Evolutionary conservation across 2,329 filamentous ascomycete species (phyloP), one percentile per base, ranked within the genome.

Genomic region (Colletotrichum sp.): DNA sequence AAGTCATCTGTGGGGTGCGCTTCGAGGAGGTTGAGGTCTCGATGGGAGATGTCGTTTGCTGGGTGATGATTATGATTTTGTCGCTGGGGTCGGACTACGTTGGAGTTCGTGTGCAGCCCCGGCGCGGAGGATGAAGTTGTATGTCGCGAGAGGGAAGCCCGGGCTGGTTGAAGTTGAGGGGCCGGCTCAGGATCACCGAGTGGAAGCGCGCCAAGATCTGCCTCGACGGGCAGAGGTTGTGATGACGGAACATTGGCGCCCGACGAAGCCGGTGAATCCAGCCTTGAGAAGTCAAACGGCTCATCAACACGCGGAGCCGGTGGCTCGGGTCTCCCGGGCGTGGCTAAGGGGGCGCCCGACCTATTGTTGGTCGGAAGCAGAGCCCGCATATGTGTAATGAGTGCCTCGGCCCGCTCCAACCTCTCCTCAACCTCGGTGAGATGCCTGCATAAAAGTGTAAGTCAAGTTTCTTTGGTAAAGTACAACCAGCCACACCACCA

Each of bases 391-490:
- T 81, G 82, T 39, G 79, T 77, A 18, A 84, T 76, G 27, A 84
- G 70, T 0, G 78, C 81, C 70, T 84, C 83, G 2, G 83, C 82
- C 69, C 80, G 79, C 70, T 85, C 83, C 25, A 88, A 79, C 22
- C 85, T 82, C 34, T 82, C 83, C 75, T 88, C 87, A 7, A 88
- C 85, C 66, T 87, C 84, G 0, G 86, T 88, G 22, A 89, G 80
- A 76, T 85, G 83, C 74, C 84, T 85, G 39, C 66, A 65, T 18
- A 22, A 61, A 58, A 9, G 56, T 13, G 16, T 28, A 30, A 13
- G 71, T 80, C 66, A 79, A 76, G 43, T 18, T 58, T n/a, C 36
- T 27, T 34, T 4, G 8, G 7, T 12, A 16, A 27, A 30, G 15
- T 12, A 65, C 56, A 71, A 62, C 34, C 27, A 7, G 61, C 32